These are phyloP conservation scores for Saccharomycopsis javanensis DNA, from an alignment of 805 yeast species.

Conservation along the genomic window DNA sequence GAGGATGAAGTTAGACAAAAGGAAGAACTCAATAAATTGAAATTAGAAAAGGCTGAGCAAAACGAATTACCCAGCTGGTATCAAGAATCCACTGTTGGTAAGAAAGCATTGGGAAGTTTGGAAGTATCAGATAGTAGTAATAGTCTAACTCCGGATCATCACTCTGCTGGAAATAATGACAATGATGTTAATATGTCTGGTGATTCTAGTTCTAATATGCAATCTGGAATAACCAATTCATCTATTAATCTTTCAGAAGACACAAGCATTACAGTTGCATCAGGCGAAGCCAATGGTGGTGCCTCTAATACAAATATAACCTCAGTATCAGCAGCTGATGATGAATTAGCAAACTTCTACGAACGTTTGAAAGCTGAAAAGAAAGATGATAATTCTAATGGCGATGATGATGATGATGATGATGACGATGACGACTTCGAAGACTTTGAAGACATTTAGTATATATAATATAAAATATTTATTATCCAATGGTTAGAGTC, in stretches of 20 bases:
- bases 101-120: conserved; percentile 44
- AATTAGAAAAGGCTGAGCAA: conserved; percentile 50
- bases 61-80: conserved; percentile 98
- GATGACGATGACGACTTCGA: conserved; percentile 34
- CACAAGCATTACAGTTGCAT: background rate
- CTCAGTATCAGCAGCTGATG: conserved; percentile 21
- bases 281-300: conserved; percentile 2
- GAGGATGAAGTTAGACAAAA: conserved; percentile 41
- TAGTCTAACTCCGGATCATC: conserved; percentile 5
- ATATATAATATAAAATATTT: conserved; percentile 20
- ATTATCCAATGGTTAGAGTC: too few species aligned
- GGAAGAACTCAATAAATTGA: conserved; percentile 33
- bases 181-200: background rate
- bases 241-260: background rate
- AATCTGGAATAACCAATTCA: background rate
- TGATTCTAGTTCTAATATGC: background rate
- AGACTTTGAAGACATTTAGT: conserved; percentile 25
- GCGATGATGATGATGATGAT: conserved; percentile 41
- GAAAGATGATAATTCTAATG: conserved; percentile 51
- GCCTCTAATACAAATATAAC: conserved; percentile 3
- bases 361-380: conserved; percentile 66
- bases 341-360: conserved; percentile 65
- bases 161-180: conserved; percentile 10
- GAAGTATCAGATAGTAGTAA: conserved; percentile 39
- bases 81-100: conserved; percentile 80